Evolutionary conservation across 257 asterid species (phyloP).

Genomic region (Echites panduratus): DNA sequence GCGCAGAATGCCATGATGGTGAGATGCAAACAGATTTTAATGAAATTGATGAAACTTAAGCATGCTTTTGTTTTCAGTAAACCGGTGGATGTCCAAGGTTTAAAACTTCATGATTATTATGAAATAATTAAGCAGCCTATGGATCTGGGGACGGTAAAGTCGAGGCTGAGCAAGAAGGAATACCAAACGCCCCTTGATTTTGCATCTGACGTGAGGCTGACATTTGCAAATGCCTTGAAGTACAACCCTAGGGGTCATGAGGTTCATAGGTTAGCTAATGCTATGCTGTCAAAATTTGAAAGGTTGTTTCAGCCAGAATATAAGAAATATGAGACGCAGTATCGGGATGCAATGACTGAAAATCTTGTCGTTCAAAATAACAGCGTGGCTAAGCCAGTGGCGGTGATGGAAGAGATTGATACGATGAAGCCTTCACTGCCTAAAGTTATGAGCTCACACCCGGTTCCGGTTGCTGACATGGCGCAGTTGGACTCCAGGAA

Average conservation of each 20-base stretch:
- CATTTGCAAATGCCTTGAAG: conserved; percentile 31
- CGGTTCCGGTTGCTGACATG: not conserved
- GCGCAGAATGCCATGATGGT: conserved; percentile 14
- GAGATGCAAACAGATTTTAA: conserved; percentile 23
- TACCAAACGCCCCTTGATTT: conserved; percentile 24
- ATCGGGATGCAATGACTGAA: conserved; percentile 1
- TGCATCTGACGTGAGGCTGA: conserved; percentile 36
- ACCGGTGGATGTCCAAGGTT: conserved; percentile 24
- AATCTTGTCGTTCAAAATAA: conserved; percentile 2
- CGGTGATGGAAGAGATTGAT: not conserved
- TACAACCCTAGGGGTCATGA: conserved; percentile 25
- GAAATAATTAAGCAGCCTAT: conserved; percentile 29
- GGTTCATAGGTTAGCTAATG: conserved; percentile 20
- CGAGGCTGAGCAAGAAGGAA: conserved; percentile 14
- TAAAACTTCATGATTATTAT: conserved; percentile 25
- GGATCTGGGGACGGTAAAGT: conserved; percentile 36
- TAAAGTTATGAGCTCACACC: not conserved
- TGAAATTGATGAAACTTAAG: conserved; percentile 20
- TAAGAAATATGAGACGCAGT: conserved; percentile 18
- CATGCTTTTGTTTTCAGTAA: conserved; percentile 16
- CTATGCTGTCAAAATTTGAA: conserved; percentile 20
- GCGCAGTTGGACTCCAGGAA: not conserved
- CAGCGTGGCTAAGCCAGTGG: not conserved
- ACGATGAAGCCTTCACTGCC: not conserved
- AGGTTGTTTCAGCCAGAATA: conserved; percentile 13